phyloP scores from a whole-genome alignment of 768 basidiomycete genomes.

The Lactarius sp. region DNA sequence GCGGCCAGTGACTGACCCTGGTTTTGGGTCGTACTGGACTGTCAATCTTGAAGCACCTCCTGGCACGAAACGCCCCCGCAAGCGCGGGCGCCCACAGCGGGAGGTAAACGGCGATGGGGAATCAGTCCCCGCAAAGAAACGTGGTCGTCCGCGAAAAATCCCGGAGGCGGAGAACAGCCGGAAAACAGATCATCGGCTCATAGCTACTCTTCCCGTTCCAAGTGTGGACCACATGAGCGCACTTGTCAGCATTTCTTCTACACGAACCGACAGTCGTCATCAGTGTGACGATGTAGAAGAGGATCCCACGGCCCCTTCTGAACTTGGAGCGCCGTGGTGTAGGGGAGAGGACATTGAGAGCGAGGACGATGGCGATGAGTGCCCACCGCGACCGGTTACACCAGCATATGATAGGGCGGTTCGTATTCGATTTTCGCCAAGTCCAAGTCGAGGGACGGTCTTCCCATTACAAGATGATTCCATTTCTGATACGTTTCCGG shows the following conservation, averaged over 20 bases:
- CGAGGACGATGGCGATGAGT: constrained; percentile 47
- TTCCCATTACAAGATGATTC: neutral
- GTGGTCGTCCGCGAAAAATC: constrained; percentile 26
- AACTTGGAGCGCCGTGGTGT: constrained; percentile 26
- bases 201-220: constrained; percentile 19
- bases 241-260: constrained; percentile 26
- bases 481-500: constrained; percentile 20
- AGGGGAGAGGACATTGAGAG: constrained; percentile 52
- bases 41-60: constrained; percentile 84
- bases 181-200: constrained; percentile 6
- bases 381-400: constrained; percentile 8
- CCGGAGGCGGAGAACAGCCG: constrained; percentile 7
- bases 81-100: constrained; percentile 63
- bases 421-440: neutral
- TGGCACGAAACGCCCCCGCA: constrained; percentile 80
- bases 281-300: constrained; percentile 37
- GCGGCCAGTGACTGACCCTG: constrained; percentile 77
- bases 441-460: constrained; percentile 10
- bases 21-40: constrained; percentile 87
- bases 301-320: constrained; percentile 29
- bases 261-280: constrained; percentile 26
- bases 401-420: constrained; percentile 20
- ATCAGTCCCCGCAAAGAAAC: constrained; percentile 23
- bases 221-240: constrained; percentile 6
- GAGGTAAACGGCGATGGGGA: constrained; percentile 29